Percentiles rank a stretch among this genome's conserved stretches.
Evolutionary conservation across 306 rosid genomes (phyloP).

Genomic region (Gastrolobium villosum): DNA sequence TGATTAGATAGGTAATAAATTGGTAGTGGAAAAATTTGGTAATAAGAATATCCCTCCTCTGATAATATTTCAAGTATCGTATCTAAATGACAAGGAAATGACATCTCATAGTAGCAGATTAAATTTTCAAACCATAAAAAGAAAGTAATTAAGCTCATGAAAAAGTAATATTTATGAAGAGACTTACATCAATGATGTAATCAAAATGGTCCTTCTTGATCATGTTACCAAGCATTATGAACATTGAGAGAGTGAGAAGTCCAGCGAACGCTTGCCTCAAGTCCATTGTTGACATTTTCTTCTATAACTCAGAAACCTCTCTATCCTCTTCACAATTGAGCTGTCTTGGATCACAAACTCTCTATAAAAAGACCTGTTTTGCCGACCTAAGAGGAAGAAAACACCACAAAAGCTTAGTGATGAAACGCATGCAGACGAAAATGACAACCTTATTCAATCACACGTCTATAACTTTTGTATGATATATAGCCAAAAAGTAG

Average conservation of each 20-base stretch:
- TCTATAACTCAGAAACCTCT: not conserved
- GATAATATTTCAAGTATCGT: not conserved
- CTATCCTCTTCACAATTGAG: not conserved
- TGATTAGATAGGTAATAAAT: no score
- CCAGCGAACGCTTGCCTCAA: constrained; percentile 57
- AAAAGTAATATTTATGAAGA: not conserved
- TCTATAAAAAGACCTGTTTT: not conserved
- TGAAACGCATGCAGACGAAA: constrained; percentile 29
- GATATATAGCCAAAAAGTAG: constrained; percentile 23
- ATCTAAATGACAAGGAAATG: constrained; percentile 9
- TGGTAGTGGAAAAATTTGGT: no score
- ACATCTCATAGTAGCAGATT: not conserved
- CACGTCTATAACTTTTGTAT: constrained; percentile 13
- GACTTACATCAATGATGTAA: constrained; percentile 43
- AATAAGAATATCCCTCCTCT: no score
- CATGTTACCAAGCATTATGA: constrained; percentile 62
- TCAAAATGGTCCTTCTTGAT: constrained; percentile 61
- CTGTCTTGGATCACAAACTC: constrained; percentile 11
- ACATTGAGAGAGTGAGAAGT: constrained; percentile 58
- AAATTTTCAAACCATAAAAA: not conserved
- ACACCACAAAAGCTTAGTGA: constrained; percentile 1
- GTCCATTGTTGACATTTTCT: constrained; percentile 49
- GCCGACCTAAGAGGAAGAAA: constrained; percentile 49
- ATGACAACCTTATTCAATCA: constrained; percentile 3
- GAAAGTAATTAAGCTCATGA: not conserved